Evolutionary conservation across 2,329 filamentous ascomycete species (phyloP), one percentile per base, ranked within the genome.

Genomic region (Penicillium crustosum): DNA sequence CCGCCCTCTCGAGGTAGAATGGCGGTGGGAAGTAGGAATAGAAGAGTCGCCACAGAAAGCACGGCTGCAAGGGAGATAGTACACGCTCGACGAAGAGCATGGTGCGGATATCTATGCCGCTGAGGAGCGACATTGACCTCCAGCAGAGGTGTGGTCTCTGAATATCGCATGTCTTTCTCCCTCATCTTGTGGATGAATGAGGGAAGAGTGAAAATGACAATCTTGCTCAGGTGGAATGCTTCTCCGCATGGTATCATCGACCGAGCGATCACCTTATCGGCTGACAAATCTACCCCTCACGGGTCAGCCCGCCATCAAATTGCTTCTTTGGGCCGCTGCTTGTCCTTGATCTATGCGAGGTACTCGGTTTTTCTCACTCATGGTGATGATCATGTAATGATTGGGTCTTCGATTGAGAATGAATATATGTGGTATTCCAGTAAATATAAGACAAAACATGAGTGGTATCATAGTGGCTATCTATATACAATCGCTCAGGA

Each of bases 81-180:
- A 67, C 78, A 81, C 54, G 71, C 67, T 42, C 73, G 76, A 33
- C 78, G 77, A 29, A 81, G 62, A 13, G 68, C 67, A 55, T 73
- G 69, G 58, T 80, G 78, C 9, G 73, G 75, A 59, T 79, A 78
- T 57, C 77, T 73, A 56, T 70, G 73, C 49, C 69, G 74, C 51
- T 61, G 71, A 10, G 73, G 75, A 38, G 71, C 71, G 57, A 79
- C 73, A 52, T 68, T 65, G 45, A 80, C 76, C 38, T 74, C 68
- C 25, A 79, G 70, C 49, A 80, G 70, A 48, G 78, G 78, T 6
- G 77, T 78, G 17, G 68, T 71, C 66, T 78, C 76, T 25, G 70
- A 69, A 51, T 62, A 64, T 36, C 68, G 66, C 74, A 76, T 76
- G 50, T 54, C 53, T 62, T 74, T 76, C 59, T 75, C 73, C 65